phyloP scores from a whole-genome alignment of 352 stramenopile genomes.

The Pythium monospermum region DNA sequence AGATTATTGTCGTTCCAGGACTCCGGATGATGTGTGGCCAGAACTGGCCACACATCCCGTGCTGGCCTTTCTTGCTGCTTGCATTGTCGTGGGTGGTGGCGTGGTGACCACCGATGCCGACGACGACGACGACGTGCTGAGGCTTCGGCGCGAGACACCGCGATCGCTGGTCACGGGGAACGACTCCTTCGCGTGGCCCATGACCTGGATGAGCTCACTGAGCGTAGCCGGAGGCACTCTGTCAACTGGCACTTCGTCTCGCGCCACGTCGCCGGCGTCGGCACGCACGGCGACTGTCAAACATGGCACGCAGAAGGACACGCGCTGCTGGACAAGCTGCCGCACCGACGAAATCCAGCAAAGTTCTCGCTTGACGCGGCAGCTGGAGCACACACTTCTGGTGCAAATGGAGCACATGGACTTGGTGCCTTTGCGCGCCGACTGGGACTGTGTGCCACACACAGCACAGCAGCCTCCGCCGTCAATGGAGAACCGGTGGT shows the following conservation, averaged over 20 bases:
- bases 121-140: slow-evolving; percentile 3
- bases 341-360: neutral
- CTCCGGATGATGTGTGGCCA: too few relatives aligned
- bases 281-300: slow-evolving; percentile 17
- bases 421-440: slow-evolving; percentile 3
- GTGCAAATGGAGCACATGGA: slow-evolving; percentile 15
- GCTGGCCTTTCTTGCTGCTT: too few relatives aligned
- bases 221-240: neutral
- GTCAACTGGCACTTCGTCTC: slow-evolving; percentile 17
- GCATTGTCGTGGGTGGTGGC: too few relatives aligned
- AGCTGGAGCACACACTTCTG: slow-evolving; percentile 12
- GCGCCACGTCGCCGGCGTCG: slow-evolving; percentile 17
- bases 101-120: too few relatives aligned
- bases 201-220: slow-evolving; percentile 15
- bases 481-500: too few relatives aligned
- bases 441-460: slow-evolving; percentile 2
- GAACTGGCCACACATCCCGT: too few relatives aligned
- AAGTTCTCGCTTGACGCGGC: slow-evolving; percentile 19
- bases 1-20: too few relatives aligned
- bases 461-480: slow-evolving; percentile 4
- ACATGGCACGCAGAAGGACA: slow-evolving; percentile 21
- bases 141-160: neutral
- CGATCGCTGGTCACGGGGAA: slow-evolving; percentile 16
- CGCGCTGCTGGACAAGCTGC: slow-evolving; percentile 2
- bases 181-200: slow-evolving; percentile 19